phyloP scores from a whole-genome alignment of 345 rosid species.

The thale cress (Arabidopsis thaliana) region DNA sequence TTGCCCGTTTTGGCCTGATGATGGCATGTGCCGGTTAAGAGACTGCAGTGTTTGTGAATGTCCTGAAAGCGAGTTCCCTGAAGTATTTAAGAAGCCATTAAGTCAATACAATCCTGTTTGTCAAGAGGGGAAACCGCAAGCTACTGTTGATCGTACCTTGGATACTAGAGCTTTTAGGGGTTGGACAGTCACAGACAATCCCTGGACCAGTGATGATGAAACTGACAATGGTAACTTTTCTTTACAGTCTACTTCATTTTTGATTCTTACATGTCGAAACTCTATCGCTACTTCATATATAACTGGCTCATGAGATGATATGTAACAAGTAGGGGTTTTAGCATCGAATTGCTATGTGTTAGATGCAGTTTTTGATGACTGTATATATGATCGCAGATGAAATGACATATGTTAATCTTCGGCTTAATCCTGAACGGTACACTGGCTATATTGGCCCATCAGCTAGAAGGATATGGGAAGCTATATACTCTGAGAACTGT shows the following conservation, averaged over 20 bases:
- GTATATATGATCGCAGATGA: slow-evolving; percentile 56
- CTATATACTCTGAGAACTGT: slow-evolving; percentile 87
- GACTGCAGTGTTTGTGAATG: slow-evolving; percentile 98
- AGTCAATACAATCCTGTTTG: slow-evolving; percentile 69
- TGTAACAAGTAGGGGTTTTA: not conserved
- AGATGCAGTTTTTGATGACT: slow-evolving; percentile 17
- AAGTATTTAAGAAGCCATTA: slow-evolving; percentile 71
- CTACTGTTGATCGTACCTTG: slow-evolving; percentile 85
- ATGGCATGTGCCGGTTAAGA: slow-evolving; percentile 91
- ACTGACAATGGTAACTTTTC: slow-evolving; percentile 73
- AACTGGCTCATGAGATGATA: not conserved
- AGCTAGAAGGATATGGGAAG: slow-evolving; percentile 98
- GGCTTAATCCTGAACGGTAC: slow-evolving; percentile 84
- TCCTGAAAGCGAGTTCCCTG: slow-evolving; percentile 92
- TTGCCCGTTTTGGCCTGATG: slow-evolving; percentile 98
- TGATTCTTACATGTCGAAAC: slow-evolving; percentile 8
- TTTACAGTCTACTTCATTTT: not conserved
- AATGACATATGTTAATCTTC: slow-evolving; percentile 94
- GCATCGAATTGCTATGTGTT: not conserved
- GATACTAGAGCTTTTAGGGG: slow-evolving; percentile 80
- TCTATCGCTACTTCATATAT: slow-evolving; percentile 5
- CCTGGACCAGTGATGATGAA: slow-evolving; percentile 97
- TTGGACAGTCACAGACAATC: slow-evolving; percentile 90
- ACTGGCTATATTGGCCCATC: slow-evolving; percentile 92
- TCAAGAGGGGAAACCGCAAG: slow-evolving; percentile 95